Conservation (phyloP, 2,329 filamentous ascomycete genomes). For the Neofusicoccum umdonicola region DNA sequence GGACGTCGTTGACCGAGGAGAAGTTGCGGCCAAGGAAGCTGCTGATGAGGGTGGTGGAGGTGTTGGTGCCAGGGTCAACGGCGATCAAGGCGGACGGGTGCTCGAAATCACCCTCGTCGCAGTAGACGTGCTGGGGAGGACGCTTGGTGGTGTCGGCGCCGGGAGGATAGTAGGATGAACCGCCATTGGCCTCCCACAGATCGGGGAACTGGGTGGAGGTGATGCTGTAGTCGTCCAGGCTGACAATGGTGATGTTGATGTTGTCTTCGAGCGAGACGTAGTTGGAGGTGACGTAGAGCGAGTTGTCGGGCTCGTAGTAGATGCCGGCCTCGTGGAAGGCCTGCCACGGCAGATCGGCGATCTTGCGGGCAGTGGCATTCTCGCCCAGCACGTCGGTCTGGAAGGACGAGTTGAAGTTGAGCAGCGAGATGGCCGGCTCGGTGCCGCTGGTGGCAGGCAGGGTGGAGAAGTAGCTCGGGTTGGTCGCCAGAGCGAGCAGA, state of each 20-base stretch:
- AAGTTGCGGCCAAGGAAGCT: conserved; percentile 50
- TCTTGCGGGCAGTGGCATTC: conserved; percentile 31
- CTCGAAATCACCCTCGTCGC: conserved; percentile 38
- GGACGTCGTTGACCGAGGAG: conserved; percentile 43
- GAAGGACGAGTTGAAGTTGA: conserved; percentile 37
- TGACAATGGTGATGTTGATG: conserved; percentile 36
- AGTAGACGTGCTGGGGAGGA: conserved; percentile 30
- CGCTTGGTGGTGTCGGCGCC: conserved; percentile 24
- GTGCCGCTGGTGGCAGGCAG: conserved; percentile 29
- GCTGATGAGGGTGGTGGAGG: conserved; percentile 42
- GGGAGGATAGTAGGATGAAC: conserved; percentile 35
- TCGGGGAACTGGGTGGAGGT: conserved; percentile 39
- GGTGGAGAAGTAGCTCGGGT: conserved; percentile 30
- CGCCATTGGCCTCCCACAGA: conserved; percentile 39
- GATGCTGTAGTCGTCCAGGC: conserved; percentile 41
- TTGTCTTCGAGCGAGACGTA: conserved; percentile 30
- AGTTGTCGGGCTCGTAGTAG: conserved; percentile 35
- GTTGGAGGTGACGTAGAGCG: conserved; percentile 44
- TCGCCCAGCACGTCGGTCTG: conserved; percentile 30
- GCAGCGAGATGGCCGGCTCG: conserved; percentile 36
- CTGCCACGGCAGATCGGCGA: conserved; percentile 30
- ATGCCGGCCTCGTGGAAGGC: conserved; percentile 43
- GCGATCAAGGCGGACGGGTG: conserved; percentile 43
- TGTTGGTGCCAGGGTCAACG: conserved; percentile 46
- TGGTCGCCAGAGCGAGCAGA: conserved; percentile 31